A percentile compares a stretch with the other conserved stretches of the same genome.
These are phyloP conservation scores for Pontederia paniculata DNA, from an alignment of 176 grass and related monocot species.

Conservation along the genomic window DNA sequence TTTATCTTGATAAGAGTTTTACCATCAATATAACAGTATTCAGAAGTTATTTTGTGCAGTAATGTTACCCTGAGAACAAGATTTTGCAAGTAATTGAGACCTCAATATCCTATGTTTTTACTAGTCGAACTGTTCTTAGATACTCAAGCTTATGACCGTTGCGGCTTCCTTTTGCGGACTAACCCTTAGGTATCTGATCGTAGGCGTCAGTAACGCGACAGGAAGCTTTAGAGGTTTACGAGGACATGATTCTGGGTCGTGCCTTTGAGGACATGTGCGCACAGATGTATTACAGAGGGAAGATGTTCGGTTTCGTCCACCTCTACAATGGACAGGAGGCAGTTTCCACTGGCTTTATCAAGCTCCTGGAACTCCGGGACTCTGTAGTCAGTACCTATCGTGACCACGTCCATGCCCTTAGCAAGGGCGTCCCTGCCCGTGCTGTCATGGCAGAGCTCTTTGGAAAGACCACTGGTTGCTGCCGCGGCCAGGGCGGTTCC, in stretches of 20 bases:
- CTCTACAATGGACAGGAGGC: constrained; percentile 95
- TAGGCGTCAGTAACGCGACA: constrained; percentile 33
- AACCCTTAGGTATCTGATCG: not conserved
- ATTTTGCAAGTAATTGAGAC: too few species aligned
- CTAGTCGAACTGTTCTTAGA: too few species aligned
- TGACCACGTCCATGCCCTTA: constrained; percentile 75
- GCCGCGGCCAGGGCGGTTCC: constrained; percentile 84
- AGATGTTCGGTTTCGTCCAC: constrained; percentile 96
- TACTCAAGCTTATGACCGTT: not conserved
- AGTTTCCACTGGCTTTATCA: constrained; percentile 88
- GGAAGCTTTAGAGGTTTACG: constrained; percentile 54
- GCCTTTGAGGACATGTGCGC: constrained; percentile 78
- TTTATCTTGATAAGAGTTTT: too few species aligned
- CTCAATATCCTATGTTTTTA: too few species aligned
- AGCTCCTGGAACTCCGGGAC: constrained; percentile 64
- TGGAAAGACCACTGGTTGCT: constrained; percentile 82
- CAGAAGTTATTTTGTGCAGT: too few species aligned
- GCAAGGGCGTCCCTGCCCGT: constrained; percentile 67
- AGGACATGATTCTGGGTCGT: constrained; percentile 64
- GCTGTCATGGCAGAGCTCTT: constrained; percentile 88
- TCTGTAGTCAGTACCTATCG: constrained; percentile 82
- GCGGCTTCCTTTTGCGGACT: not conserved
- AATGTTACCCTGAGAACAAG: too few species aligned
- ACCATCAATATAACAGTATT: too few species aligned
- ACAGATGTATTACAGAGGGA: constrained; percentile 89